Conservation (phyloP, 2,329 filamentous ascomycete species). For the Ascochyta viciae-villosae region DNA sequence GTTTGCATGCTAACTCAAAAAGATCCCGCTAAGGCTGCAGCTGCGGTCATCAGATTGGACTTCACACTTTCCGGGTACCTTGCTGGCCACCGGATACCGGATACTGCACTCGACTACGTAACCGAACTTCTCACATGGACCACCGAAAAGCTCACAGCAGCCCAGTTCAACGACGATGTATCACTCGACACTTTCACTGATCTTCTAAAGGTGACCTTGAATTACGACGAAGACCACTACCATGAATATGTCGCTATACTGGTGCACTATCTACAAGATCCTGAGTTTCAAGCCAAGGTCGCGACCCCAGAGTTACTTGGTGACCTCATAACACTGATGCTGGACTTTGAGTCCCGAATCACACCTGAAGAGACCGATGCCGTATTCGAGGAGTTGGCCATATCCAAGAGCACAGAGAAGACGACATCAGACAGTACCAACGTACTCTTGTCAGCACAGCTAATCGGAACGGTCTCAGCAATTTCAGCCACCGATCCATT, state of each 20-base stretch:
- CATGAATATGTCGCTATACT: slow-evolving; percentile 42
- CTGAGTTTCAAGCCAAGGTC: slow-evolving; percentile 44
- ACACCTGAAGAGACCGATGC: slow-evolving; percentile 33
- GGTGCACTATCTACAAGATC: slow-evolving; percentile 46
- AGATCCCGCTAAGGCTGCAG: slow-evolving; percentile 47
- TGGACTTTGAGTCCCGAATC: slow-evolving; percentile 42
- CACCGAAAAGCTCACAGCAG: slow-evolving; percentile 44
- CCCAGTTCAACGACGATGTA: slow-evolving; percentile 40
- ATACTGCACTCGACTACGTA: slow-evolving; percentile 44
- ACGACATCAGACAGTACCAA: slow-evolving; percentile 29
- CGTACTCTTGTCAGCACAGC: slow-evolving; percentile 39
- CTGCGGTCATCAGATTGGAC: slow-evolving; percentile 45
- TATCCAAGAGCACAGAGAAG: slow-evolving; percentile 34
- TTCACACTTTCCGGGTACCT: slow-evolving; percentile 36
- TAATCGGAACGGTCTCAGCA: slow-evolving; percentile 41
- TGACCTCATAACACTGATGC: slow-evolving; percentile 38
- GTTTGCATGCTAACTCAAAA: slow-evolving; percentile 20
- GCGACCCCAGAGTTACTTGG: slow-evolving; percentile 39
- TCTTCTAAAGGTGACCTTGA: slow-evolving; percentile 36
- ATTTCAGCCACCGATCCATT: slow-evolving; percentile 47
- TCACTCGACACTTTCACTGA: slow-evolving; percentile 39
- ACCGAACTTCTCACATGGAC: slow-evolving; percentile 46
- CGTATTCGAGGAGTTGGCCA: slow-evolving; percentile 39
- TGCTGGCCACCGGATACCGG: slow-evolving; percentile 34
- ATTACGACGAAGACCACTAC: slow-evolving; percentile 46